Conservation (phyloP, 1,284 basidiomycete genomes). For the Rhodofomes roseus region DNA sequence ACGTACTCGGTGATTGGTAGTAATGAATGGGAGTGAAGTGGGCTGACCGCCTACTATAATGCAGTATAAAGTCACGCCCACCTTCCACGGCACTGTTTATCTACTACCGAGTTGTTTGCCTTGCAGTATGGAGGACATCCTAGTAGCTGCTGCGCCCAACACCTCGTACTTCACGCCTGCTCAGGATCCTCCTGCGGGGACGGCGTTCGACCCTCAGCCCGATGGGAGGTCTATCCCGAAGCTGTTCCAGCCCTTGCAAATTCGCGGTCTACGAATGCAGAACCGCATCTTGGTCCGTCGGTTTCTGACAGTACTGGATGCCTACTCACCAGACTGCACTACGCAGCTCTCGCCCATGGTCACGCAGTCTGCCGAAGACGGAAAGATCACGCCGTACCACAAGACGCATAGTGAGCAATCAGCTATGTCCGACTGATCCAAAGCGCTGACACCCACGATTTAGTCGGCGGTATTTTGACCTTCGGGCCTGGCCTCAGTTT, state of each 20-base stretch:
- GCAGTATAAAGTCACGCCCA: no score
- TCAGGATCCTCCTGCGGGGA: slow-evolving; percentile 47
- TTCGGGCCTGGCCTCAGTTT: slow-evolving; percentile 56
- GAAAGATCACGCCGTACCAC: slow-evolving; percentile 70
- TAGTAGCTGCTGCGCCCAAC: slow-evolving; percentile 16
- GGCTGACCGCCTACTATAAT: no score
- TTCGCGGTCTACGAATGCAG: slow-evolving; percentile 59
- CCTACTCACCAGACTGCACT: no score
- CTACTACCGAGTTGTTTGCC: no score
- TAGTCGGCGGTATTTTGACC: slow-evolving; percentile 42
- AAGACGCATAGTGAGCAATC: slow-evolving; percentile 57
- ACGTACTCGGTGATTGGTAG: no score
- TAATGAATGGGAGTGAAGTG: no score
- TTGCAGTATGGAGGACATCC: neutral
- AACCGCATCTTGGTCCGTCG: slow-evolving; percentile 68
- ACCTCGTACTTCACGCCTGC: slow-evolving; percentile 51
- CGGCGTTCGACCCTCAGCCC: slow-evolving; percentile 40
- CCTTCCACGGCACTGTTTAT: no score
- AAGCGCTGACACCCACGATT: no score
- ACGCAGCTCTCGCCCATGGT: slow-evolving; percentile 69
- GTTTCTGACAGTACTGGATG: no score
- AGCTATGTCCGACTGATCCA: no score
- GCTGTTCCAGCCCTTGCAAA: slow-evolving; percentile 61
- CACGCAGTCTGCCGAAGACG: slow-evolving; percentile 63
- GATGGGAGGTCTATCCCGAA: slow-evolving; percentile 33